phyloP scores from a whole-genome alignment of 257 asterid species.

The Rhazya stricta region DNA sequence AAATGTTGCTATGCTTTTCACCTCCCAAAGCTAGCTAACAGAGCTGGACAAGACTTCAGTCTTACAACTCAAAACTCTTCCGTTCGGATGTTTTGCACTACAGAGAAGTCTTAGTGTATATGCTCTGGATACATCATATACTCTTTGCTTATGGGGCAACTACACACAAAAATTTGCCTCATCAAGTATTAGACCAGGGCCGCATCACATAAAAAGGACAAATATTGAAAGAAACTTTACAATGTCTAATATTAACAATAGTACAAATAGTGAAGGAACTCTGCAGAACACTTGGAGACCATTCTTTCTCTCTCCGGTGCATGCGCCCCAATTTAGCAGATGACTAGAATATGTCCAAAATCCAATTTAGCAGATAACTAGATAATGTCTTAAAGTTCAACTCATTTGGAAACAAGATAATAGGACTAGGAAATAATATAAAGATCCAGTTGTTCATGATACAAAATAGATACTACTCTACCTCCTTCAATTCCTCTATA shows the following conservation, averaged over 20 bases:
- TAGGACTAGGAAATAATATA: background rate
- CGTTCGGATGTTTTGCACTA: background rate
- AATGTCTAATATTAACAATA: background rate
- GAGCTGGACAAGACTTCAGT: background rate
- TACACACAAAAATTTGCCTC: background rate
- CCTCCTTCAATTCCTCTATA: conserved; percentile 73
- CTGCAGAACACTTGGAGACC: background rate
- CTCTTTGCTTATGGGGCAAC: background rate
- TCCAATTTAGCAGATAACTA: background rate
- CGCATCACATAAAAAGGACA: background rate
- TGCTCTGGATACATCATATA: background rate
- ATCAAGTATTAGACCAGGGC: background rate
- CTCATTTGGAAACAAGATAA: background rate
- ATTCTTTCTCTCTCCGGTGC: background rate
- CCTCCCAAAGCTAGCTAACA: background rate
- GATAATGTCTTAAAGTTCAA: background rate
- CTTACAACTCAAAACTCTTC: background rate
- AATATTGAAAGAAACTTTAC: background rate
- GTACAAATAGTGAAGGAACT: background rate
- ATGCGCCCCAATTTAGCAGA: too few relatives aligned
- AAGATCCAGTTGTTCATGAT: background rate
- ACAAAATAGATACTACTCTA: conserved; percentile 19
- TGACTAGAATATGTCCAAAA: background rate
- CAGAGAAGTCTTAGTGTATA: background rate
- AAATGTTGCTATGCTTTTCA: too few relatives aligned